Percentiles rank a stretch among this genome's conserved stretches.
Conservation (phyloP, 2,329 filamentous ascomycete genomes). For the Cladosporium oxysporum region DNA sequence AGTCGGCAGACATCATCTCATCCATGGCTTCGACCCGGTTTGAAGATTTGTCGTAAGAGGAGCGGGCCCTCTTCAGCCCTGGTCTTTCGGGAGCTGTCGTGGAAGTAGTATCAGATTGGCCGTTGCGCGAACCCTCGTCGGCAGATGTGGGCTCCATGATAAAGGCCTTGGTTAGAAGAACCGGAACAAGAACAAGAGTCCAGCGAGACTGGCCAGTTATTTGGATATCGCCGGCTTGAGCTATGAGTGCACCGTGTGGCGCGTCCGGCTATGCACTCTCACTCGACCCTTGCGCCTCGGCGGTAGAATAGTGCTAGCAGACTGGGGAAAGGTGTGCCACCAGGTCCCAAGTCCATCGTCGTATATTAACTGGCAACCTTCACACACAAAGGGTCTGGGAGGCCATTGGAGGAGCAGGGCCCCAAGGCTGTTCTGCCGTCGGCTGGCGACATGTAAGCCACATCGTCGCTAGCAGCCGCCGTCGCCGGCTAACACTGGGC, state of each 20-base stretch:
- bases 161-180: neutral
- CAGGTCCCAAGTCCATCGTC: constrained; percentile 3
- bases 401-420: constrained; percentile 17
- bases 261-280: constrained; percentile 12
- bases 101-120: constrained; percentile 8
- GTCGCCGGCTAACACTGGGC: constrained; percentile 2
- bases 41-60: constrained; percentile 26
- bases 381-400: constrained; percentile 13
- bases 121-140: constrained; percentile 18
- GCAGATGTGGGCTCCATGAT: constrained; percentile 18
- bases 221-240: neutral
- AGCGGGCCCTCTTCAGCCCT: constrained; percentile 21
- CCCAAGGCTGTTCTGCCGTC: constrained; percentile 6
- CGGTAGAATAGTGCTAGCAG: constrained; percentile 6
- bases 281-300: constrained; percentile 3
- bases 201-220: neutral
- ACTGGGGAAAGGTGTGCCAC: constrained; percentile 17
- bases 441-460: constrained; percentile 10
- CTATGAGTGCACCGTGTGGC: constrained; percentile 13
- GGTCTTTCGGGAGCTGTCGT: constrained; percentile 13
- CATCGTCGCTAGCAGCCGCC: constrained; percentile 12
- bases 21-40: constrained; percentile 13
- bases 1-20: constrained; percentile 19
- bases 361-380: constrained; percentile 18
- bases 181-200: neutral